A percentile compares a stretch with the other conserved stretches of the same genome.
Conservation (phyloP, 257 asterid species). For the Solanum chmielewskii region DNA sequence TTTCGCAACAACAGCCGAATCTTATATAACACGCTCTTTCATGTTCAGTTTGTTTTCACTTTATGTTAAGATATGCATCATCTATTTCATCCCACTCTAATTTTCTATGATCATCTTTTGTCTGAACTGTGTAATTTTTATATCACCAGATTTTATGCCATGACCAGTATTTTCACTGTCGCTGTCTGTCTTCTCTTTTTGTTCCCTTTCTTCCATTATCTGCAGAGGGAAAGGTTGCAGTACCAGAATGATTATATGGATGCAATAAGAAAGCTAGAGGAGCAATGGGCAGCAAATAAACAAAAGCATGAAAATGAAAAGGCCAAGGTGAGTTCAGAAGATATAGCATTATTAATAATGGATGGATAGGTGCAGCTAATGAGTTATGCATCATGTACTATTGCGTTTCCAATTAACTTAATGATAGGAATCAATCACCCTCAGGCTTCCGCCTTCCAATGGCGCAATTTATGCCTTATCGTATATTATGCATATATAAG, state of each 20-base stretch:
- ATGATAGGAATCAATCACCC: not conserved
- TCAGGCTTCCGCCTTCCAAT: not conserved
- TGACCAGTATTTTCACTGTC: not conserved
- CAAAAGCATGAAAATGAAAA: slow-evolving; percentile 33
- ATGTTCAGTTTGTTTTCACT: not conserved
- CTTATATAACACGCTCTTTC: not conserved
- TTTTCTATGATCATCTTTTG: not conserved
- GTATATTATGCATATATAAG: not conserved
- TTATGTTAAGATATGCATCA: not conserved
- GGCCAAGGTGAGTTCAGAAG: slow-evolving; percentile 13
- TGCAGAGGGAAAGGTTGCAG: slow-evolving; percentile 53
- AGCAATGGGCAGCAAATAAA: slow-evolving; percentile 36
- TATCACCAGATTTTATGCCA: not conserved
- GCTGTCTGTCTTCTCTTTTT: not conserved
- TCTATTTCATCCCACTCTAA: not conserved
- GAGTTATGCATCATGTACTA: not conserved
- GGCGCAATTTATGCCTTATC: not conserved
- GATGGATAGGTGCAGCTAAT: not conserved
- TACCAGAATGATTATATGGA: slow-evolving; percentile 40
- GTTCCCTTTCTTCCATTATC: not conserved
- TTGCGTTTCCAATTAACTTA: not conserved
- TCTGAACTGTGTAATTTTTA: not conserved
- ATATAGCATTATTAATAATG: not conserved
- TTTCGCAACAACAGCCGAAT: not conserved
- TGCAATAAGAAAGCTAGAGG: slow-evolving; percentile 45